Percentiles rank a stretch among this genome's conserved stretches.
phyloP scores from a whole-genome alignment of 345 rosid genomes.

The Lepidium aucheri region DNA sequence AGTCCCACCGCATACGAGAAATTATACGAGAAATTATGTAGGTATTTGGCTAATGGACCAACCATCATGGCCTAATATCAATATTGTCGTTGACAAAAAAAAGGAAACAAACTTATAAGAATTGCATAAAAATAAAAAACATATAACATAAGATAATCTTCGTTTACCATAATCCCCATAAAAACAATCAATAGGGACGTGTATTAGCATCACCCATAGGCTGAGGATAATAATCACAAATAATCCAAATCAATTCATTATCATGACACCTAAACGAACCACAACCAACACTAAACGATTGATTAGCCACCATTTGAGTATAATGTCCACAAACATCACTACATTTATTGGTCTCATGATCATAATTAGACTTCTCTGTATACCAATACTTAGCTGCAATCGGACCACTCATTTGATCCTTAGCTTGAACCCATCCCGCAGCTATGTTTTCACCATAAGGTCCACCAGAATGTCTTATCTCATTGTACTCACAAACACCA shows the following conservation, averaged over 20 bases:
- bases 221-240: constrained; percentile 48
- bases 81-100: too few species aligned
- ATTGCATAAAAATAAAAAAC: too few species aligned
- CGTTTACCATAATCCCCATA: neutral
- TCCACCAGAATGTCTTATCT: constrained; percentile 35
- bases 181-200: constrained; percentile 18
- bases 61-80: too few species aligned
- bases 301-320: constrained; percentile 60
- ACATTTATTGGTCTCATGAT: constrained; percentile 41
- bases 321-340: constrained; percentile 46
- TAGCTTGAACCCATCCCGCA: constrained; percentile 22
- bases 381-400: constrained; percentile 45
- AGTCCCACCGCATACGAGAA: too few species aligned
- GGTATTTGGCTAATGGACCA: too few species aligned
- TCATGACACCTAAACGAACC: constrained; percentile 46
- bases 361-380: constrained; percentile 43
- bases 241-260: constrained; percentile 40
- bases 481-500: constrained; percentile 19
- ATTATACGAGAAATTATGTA: too few species aligned
- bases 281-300: constrained; percentile 51
- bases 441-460: constrained; percentile 52
- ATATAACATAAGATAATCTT: neutral
- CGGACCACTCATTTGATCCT: constrained; percentile 22
- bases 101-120: too few species aligned
- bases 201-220: constrained; percentile 23